Evolutionary conservation across 805 yeast genomes (phyloP), one percentile per base, ranked within the genome.

Genomic region (Ogataea paradorogensis): DNA sequence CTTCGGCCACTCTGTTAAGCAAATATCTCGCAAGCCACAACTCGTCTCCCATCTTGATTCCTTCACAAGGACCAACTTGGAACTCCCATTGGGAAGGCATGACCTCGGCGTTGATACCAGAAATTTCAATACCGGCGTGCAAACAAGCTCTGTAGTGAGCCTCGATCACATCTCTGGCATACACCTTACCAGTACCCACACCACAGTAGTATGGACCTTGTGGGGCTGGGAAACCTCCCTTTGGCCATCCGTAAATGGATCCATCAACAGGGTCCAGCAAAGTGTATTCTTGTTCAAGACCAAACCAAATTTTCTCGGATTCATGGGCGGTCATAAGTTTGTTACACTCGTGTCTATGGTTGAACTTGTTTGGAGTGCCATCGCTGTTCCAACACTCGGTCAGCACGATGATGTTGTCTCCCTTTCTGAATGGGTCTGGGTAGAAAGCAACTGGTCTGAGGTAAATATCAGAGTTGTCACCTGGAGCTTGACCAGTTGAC

Each of bases 191-290:
- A 59, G 96, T 78, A 72, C 99, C 99, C 52, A 93, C 99, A 81
- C 98, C 99, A 78, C 99, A 93, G 82, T 93, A 93, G 84, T 93
- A 93, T 48, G 99, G 99, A 54, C 99, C 99, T 74, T 93, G 99
- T 52, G 99, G 98, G 56, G 96, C 98, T 65, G 99, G 99, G 95
- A 78, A 93, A 50, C 98, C 99, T 58, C 97, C 97, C 76, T 86
- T 82, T 69, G 99, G 99, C 99, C 99, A 93, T 52, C 96, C 98
- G 70, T 90, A 93, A 48, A 84, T 89, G 59, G 83, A 72, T 67
- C 86, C 95, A 59, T 69, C 83, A 37, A 59, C 54, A 66, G 85
- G 83, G 69, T 93, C 99, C 62, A 93, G 86, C 66, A 93, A 72
- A 53, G 99, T 93, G 76, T 93, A 93, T 71, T 93, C 99, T 76